Evolutionary conservation across 768 basidiomycete genomes (phyloP).

Genomic region (Scleroderma bovista): DNA sequence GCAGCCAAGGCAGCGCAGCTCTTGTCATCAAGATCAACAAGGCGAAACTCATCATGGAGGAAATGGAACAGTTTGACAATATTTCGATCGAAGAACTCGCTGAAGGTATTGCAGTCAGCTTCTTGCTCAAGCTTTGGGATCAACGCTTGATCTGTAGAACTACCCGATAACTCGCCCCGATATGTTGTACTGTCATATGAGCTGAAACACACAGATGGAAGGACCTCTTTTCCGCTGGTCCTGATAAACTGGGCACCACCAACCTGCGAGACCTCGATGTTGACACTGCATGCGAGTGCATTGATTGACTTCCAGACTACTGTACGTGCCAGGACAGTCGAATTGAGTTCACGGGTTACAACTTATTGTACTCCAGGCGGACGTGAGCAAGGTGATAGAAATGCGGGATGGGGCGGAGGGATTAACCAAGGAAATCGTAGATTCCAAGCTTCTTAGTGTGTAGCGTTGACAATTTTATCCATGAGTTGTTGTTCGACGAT

Average conservation of each 20-base stretch:
- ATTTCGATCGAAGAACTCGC: slow-evolving; percentile 79
- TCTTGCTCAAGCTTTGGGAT: not conserved
- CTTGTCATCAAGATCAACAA: slow-evolving; percentile 91
- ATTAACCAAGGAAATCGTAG: slow-evolving; percentile 67
- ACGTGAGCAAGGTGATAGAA: slow-evolving; percentile 76
- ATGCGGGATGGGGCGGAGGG: slow-evolving; percentile 77
- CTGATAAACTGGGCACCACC: slow-evolving; percentile 86
- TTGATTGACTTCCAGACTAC: slow-evolving; percentile 73
- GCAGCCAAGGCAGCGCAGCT: slow-evolving; percentile 64
- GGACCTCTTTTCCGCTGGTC: slow-evolving; percentile 80
- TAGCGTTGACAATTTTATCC: not conserved
- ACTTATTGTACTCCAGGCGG: slow-evolving; percentile 46
- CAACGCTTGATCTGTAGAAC: slow-evolving; percentile 43
- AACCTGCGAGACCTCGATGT: slow-evolving; percentile 67
- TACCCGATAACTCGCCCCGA: slow-evolving; percentile 83
- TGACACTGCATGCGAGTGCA: slow-evolving; percentile 81
- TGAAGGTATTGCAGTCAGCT: slow-evolving; percentile 52
- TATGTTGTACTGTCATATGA: slow-evolving; percentile 84
- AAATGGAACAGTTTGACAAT: slow-evolving; percentile 73
- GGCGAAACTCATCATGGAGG: slow-evolving; percentile 71
- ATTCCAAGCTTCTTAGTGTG: slow-evolving; percentile 46
- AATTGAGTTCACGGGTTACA: not conserved
- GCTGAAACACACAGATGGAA: slow-evolving; percentile 72
- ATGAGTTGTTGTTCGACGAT: too few species aligned
- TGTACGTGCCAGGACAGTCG: slow-evolving; percentile 37